Evolutionary conservation across 345 rosid species (phyloP).

Genomic region (Syzygium aromaticum): DNA sequence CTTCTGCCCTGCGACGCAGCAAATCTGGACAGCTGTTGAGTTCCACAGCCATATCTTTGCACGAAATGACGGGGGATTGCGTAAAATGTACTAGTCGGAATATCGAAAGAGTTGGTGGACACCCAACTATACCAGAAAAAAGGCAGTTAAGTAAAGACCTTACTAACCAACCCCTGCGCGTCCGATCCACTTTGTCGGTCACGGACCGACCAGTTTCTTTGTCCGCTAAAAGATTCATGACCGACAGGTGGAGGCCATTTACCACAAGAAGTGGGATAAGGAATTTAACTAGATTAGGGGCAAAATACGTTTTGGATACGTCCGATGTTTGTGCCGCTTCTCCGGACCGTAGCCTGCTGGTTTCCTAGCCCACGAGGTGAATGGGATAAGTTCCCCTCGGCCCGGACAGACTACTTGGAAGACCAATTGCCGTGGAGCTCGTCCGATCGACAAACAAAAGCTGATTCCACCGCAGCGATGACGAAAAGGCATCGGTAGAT

Average conservation of each 20-base stretch:
- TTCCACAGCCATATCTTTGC: not conserved
- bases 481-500: not conserved
- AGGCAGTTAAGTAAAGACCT: not conserved
- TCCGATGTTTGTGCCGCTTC: not conserved
- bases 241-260: not conserved
- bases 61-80: too few relatives aligned
- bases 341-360: not conserved
- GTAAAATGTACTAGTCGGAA: not conserved
- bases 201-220: not conserved
- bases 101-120: not conserved
- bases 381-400: not conserved
- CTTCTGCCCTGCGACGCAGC: not conserved
- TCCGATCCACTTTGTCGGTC: not conserved
- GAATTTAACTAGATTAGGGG: not conserved
- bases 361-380: not conserved
- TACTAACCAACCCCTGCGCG: not conserved
- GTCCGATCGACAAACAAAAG: not conserved
- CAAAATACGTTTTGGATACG: not conserved
- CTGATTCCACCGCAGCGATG: not conserved
- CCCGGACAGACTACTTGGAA: not conserved
- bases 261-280: not conserved
- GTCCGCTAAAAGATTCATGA: not conserved
- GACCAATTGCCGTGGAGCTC: not conserved
- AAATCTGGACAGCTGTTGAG: not conserved
- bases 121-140: not conserved